Evolutionary conservation across 2,329 filamentous ascomycete species (phyloP).

Genomic region (Elsinoe perseae): DNA sequence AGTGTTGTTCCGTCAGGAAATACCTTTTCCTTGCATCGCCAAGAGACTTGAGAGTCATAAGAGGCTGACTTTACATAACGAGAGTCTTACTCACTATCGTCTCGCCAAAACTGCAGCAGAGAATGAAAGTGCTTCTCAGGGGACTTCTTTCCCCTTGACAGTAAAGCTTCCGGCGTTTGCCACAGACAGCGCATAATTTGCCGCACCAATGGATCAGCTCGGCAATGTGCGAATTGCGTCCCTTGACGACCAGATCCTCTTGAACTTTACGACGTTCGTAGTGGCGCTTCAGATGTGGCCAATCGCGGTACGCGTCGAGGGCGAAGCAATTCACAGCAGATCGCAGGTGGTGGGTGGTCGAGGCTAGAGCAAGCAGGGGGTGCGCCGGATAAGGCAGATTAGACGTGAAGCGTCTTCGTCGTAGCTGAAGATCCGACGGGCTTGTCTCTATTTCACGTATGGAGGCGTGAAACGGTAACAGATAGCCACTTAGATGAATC

Average conservation of each 20-base stretch:
- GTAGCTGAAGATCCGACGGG: not conserved
- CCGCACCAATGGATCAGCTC: not conserved
- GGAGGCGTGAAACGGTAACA: not conserved
- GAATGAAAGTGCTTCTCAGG: not conserved
- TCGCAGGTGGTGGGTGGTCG: not conserved
- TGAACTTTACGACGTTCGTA: not conserved
- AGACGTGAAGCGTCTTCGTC: not conserved
- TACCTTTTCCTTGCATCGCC: not conserved
- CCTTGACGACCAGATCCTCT: not conserved
- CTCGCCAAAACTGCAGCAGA: not conserved
- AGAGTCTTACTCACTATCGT: not conserved
- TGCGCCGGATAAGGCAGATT: not conserved
- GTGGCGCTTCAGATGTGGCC: not conserved
- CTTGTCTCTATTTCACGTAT: not conserved
- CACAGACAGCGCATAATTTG: not conserved
- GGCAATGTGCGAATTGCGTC: not conserved
- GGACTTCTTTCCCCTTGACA: no score
- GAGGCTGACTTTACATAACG: no score
- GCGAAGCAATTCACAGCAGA: not conserved
- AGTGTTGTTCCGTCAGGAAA: not conserved
- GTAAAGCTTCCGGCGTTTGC: no score
- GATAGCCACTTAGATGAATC: not conserved
- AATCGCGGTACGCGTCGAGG: not conserved
- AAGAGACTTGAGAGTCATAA: no score
- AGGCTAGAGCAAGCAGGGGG: not conserved